Conservation (phyloP, 2,329 filamentous ascomycete genomes). For the Fusarium verrucosum region DNA sequence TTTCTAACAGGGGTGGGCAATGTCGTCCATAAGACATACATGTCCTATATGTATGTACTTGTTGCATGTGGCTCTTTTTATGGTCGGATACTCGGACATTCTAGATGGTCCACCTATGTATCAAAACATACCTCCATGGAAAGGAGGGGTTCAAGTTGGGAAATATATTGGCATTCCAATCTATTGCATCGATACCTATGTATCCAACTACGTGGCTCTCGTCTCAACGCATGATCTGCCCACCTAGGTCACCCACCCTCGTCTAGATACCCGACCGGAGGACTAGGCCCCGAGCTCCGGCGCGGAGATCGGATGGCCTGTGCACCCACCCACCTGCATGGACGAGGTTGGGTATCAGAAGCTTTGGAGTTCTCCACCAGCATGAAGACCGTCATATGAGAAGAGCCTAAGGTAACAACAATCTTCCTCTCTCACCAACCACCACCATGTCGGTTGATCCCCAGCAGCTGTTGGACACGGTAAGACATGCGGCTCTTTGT, state of each 20-base stretch:
- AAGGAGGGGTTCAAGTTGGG: too few species aligned
- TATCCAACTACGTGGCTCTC: too few species aligned
- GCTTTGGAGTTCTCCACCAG: constrained; percentile 39
- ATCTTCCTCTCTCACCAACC: constrained; percentile 38
- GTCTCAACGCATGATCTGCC: constrained; percentile 2
- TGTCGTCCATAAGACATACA: too few species aligned
- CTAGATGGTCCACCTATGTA: too few species aligned
- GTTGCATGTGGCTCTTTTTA: too few species aligned
- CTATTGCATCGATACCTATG: too few species aligned
- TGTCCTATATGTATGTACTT: too few species aligned
- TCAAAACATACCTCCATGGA: too few species aligned
- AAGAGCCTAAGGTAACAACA: constrained; percentile 36
- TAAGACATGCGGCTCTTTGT: constrained; percentile 55
- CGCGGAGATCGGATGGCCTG: constrained; percentile 36
- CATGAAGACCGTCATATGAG: constrained; percentile 46
- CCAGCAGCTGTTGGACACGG: constrained; percentile 79
- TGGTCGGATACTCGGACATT: too few species aligned
- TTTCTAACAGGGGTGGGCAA: too few species aligned
- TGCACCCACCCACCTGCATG: constrained; percentile 31
- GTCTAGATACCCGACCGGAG: constrained; percentile 33
- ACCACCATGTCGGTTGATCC: constrained; percentile 79
- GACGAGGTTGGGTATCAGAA: constrained; percentile 41
- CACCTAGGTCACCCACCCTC: background rate
- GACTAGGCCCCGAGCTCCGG: constrained; percentile 30
- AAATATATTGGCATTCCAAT: too few species aligned